These are phyloP conservation scores for Candida sanyaensis DNA, from an alignment of 1,139 yeast species.

Conservation along the genomic window DNA sequence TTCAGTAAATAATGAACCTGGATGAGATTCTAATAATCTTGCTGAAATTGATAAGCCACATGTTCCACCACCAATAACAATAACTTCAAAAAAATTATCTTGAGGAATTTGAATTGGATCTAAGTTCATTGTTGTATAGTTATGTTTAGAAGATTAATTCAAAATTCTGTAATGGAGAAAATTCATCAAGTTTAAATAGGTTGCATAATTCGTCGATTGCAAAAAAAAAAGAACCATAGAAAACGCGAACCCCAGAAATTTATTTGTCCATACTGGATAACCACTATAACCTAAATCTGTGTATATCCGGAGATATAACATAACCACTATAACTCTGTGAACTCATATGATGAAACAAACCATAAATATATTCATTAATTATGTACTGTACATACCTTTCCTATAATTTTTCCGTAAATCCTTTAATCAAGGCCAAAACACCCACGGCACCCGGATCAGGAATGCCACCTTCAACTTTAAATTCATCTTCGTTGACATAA, in stretches of 20 bases:
- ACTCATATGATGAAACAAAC: no score
- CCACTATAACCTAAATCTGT: slow-evolving; percentile 2
- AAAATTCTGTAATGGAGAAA: slow-evolving; percentile 1
- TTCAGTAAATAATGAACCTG: slow-evolving; percentile 42
- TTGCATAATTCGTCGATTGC: slow-evolving; percentile 2
- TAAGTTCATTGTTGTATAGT: slow-evolving; percentile 1
- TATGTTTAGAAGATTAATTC: no score
- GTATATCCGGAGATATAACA: neutral
- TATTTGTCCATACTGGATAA: neutral
- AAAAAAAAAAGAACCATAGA: slow-evolving; percentile 2
- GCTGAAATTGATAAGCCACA: slow-evolving; percentile 41
- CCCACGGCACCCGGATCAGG: slow-evolving; percentile 97
- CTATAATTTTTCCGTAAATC: slow-evolving; percentile 31
- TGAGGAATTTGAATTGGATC: slow-evolving; percentile 10
- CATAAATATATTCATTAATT: no score
- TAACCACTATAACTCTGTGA: neutral
- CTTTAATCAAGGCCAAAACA: slow-evolving; percentile 65
- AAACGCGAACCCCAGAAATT: no score
- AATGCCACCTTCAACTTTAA: slow-evolving; percentile 54
- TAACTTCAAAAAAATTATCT: slow-evolving; percentile 30
- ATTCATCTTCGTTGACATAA: slow-evolving; percentile 70
- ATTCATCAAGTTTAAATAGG: slow-evolving; percentile 1
- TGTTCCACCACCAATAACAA: slow-evolving; percentile 43
- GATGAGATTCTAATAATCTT: slow-evolving; percentile 38
- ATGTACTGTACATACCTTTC: no score